These are phyloP conservation scores for Eutrema japonicum DNA, from an alignment of 345 rosid species.

Conservation along the genomic window DNA sequence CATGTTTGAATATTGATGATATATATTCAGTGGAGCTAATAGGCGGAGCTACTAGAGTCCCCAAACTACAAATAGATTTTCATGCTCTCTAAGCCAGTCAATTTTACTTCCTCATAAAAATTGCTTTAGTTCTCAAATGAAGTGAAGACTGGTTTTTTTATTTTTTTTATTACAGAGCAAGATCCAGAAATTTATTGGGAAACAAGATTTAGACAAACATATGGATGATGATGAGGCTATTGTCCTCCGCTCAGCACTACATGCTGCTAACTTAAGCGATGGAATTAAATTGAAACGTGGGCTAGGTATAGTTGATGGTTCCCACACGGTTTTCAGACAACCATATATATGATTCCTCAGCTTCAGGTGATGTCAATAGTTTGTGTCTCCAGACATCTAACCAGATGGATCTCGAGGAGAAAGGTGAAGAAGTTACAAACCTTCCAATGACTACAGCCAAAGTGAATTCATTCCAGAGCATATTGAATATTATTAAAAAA, in stretches of 20 bases:
- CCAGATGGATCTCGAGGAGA: too few relatives aligned
- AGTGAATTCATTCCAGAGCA: too few relatives aligned
- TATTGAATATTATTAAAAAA: too few relatives aligned
- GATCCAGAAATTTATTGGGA: slow-evolving; percentile 91
- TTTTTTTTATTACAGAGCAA: slow-evolving; percentile 59
- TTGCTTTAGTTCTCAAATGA: background rate
- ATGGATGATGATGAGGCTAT: slow-evolving; percentile 99
- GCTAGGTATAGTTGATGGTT: slow-evolving; percentile 96
- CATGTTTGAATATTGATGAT: slow-evolving; percentile 79
- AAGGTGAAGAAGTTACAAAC: too few relatives aligned
- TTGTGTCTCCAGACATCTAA: too few relatives aligned
- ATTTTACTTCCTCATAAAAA: slow-evolving; percentile 17
- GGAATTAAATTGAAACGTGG: slow-evolving; percentile 94
- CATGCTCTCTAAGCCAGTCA: slow-evolving; percentile 11
- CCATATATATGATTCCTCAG: too few relatives aligned
- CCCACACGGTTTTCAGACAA: too few relatives aligned
- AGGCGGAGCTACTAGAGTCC: slow-evolving; percentile 99
- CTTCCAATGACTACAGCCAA: too few relatives aligned
- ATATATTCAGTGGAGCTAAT: slow-evolving; percentile 88
- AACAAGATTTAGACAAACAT: slow-evolving; percentile 91
- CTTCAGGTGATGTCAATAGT: too few relatives aligned
- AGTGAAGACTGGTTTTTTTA: slow-evolving; percentile 2
- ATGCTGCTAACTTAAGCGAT: slow-evolving; percentile 98
- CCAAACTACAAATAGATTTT: too few relatives aligned
- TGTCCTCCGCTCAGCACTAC: slow-evolving; percentile 90